Evolutionary conservation across 495 filamentous ascomycete genomes (phyloP), one percentile per base, ranked within the genome.

Genomic region (Evernia prunastri): DNA sequence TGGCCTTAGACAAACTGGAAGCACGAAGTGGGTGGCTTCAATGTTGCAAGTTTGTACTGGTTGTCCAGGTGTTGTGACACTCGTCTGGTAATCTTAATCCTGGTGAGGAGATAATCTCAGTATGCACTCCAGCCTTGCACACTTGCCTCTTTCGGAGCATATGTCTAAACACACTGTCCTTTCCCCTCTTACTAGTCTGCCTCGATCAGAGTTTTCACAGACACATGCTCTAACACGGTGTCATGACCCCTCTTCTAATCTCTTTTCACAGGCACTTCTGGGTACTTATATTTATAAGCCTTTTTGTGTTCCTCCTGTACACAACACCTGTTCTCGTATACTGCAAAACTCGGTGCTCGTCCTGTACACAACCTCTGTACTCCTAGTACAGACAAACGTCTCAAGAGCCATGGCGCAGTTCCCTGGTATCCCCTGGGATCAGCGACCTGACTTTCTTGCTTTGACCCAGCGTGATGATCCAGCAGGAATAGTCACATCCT

Each of bases 391-490:
- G 29, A n/a, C n/a, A 27, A 54, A 33, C 13, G 18, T 29, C 15
- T 20, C 13, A 29, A 13, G 25, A 53, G 49, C 12, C 2, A 54
- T 54, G 51, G 51, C 51, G 20, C 51, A 54, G 2, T 54, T 9
- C 33, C 51, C 51, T 10, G 51, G 51, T 2, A 17, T 54, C 3
- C 39, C 15, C 4, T 59, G 58, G 58, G 11, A 43, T 25, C 36
- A 23, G 17, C 37, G 37, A 3, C 36, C 58, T 6, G 58, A 59
- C 17, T 59, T 45, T 17, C 5, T 43, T 20, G 42, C 37, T 20
- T 45, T 59, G 25, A 45, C 58, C 25, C 58, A 42, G 23, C 58
- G 39, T 36, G 58, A 33, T 3, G 58, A 43, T 11, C 58, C 58
- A 29, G 25, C 58, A 31, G 58, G 58, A 8, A n/a, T 31, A 23